A percentile compares a stretch with the other conserved stretches of the same genome.
These are phyloP conservation scores for Malassezia yamatoensis DNA, from an alignment of 1,284 basidiomycete species.

Conservation along the genomic window DNA sequence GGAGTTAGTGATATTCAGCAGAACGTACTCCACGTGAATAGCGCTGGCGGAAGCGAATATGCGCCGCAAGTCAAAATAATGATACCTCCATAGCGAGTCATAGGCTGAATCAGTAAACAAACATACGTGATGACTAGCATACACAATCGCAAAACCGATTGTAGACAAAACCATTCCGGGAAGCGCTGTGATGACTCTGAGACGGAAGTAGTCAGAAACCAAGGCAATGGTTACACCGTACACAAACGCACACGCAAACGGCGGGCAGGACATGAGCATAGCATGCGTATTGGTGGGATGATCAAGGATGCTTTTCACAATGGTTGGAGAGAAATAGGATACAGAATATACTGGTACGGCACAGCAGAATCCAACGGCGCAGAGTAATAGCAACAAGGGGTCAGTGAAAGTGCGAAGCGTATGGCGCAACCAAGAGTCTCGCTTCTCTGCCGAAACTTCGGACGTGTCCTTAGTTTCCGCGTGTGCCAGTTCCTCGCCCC, in stretches of 20 bases:
- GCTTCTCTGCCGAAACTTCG: not conserved
- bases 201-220: constrained; percentile 28
- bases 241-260: constrained; percentile 32
- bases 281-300: constrained; percentile 20
- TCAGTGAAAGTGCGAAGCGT: constrained; percentile 27
- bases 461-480: not conserved
- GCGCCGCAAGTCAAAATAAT: constrained; percentile 28
- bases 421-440: constrained; percentile 20
- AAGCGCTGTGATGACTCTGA: constrained; percentile 24
- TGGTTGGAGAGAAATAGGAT: constrained; percentile 38
- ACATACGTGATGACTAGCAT: constrained; percentile 16
- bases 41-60: constrained; percentile 19
- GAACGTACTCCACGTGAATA: constrained; percentile 15
- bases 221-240: constrained; percentile 28
- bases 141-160: constrained; percentile 28
- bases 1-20: constrained; percentile 1
- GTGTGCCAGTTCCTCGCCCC: not conserved
- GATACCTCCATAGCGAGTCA: constrained; percentile 31
- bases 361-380: constrained; percentile 26
- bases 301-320: constrained; percentile 27
- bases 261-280: constrained; percentile 37
- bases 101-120: constrained; percentile 1
- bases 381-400: constrained; percentile 23
- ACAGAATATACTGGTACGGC: constrained; percentile 29
- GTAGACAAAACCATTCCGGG: constrained; percentile 23